Percentiles rank a stretch among this genome's conserved stretches.
These are phyloP conservation scores for Fusarium sp. DNA, from an alignment of 2,329 filamentous ascomycete genomes.

Conservation along the genomic window DNA sequence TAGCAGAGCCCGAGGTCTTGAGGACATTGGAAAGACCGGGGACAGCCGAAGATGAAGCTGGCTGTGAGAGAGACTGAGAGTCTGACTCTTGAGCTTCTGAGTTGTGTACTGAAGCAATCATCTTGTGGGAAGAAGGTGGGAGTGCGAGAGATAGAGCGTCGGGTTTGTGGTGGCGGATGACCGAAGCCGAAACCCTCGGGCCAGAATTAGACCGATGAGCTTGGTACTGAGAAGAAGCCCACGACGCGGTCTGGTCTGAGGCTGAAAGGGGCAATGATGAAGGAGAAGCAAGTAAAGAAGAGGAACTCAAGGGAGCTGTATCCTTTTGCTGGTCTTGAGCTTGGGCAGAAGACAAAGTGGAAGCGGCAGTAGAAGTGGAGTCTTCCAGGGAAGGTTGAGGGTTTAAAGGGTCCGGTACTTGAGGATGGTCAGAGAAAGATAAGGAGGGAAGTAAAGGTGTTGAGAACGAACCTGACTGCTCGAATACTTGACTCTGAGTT, in stretches of 20 bases:
- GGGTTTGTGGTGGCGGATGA: conserved; percentile 69
- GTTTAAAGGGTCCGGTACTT: conserved; percentile 24
- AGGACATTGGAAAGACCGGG: conserved; percentile 17
- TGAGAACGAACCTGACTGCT: conserved; percentile 9
- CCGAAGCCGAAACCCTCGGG: conserved; percentile 82
- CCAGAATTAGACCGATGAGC: conserved; percentile 63
- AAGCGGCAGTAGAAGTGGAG: conserved; percentile 19
- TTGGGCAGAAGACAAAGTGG: conserved; percentile 4
- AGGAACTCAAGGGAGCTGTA: conserved; percentile 1
- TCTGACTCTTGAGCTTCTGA: conserved; percentile 52
- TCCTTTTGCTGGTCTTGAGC: conserved; percentile 2
- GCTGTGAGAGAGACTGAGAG: conserved; percentile 39
- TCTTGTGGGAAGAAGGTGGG: conserved; percentile 51
- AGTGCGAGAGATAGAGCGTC: conserved; percentile 68
- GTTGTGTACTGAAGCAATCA: conserved; percentile 62
- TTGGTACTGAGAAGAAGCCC: conserved; percentile 17
- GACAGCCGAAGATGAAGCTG: conserved; percentile 8
- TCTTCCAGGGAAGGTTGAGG: conserved; percentile 35
- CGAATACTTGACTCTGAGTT: conserved; percentile 14
- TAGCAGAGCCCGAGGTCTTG: conserved; percentile 50
- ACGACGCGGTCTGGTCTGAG: conserved; percentile 43
- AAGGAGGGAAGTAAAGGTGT: conserved; percentile 21
- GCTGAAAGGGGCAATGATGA: conserved; percentile 21
- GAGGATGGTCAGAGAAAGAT: conserved; percentile 23
- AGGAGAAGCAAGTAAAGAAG: conserved; percentile 14